Evolutionary conservation across 805 yeast genomes (phyloP), one percentile per base, ranked within the genome.

Genomic region (Komagataella populi): DNA sequence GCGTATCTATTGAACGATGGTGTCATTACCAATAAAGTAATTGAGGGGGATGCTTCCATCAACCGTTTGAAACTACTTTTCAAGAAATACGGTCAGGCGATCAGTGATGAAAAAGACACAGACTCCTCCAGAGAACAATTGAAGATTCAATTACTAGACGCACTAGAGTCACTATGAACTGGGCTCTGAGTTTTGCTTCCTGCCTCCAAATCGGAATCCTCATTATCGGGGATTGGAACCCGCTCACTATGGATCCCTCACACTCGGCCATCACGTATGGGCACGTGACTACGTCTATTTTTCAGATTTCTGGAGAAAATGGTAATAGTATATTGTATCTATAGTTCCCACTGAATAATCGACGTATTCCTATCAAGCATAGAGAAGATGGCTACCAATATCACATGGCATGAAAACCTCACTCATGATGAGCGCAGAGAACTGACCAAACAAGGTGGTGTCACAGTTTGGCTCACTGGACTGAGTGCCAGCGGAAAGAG

Each of bases 401-500:
- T 91, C 67, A 89, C 97, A 57, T 91, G 98, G 97, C 97, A 91
- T 71, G 81, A 80, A 59, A 91, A 93, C 63, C 72, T 91, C 59
- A 82, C 93, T 20, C 88, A 84, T 67, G 81, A 74, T 18, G 96
- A 91, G 70, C 85, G 98, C 62, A 69, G 78, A 48, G 69, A 65
- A 24, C 70, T 86, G 52, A 79, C 87, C 55, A 81, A 82, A 53
- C 97, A 90, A 70, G 74, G 76, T 49, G 98, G 98, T 48, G 83
- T 85, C 52, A 91, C 98, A 20, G 73, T 91, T 47, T 91, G 98
- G 98, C 75, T 91, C 59, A 91, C 98, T 12, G 98, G 98, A 4
- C 74, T 91, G 55, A 85, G 95, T 57, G 98, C 97, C 7, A 84
- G 95, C 49, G 98, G 98, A 54, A 91, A 91, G 68, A 81, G 89